Evolutionary conservation across 208 protist species (phyloP).

Genomic region (Novymonas esmeraldas): DNA sequence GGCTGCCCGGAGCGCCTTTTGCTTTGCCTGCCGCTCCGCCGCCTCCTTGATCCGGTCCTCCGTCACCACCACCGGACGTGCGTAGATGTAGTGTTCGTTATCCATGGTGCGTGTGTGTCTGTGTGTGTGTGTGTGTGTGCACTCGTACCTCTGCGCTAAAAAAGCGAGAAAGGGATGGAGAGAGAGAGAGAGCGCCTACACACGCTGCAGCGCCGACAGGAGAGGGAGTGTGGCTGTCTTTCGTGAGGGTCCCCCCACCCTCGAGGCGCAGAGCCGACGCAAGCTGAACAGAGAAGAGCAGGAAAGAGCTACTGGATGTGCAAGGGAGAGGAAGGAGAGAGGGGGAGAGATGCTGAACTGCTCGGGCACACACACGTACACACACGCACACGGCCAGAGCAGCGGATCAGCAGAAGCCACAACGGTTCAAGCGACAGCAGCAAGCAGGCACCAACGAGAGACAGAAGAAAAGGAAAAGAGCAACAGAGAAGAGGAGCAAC

Average conservation of each 20-base stretch:
- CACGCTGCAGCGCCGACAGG: background rate
- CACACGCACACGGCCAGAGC: too few species aligned
- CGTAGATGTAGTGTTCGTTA: slow-evolving; percentile 34
- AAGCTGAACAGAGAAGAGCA: too few species aligned
- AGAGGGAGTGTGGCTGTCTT: too few species aligned
- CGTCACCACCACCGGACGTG: slow-evolving; percentile 56
- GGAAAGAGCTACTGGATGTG: too few species aligned
- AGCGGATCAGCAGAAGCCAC: too few species aligned
- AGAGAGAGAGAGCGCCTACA: background rate
- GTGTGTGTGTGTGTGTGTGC: background rate
- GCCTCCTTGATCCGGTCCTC: slow-evolving; percentile 68
- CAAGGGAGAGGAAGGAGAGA: background rate
- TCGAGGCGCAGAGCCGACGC: too few species aligned
- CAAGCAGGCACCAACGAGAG: background rate
- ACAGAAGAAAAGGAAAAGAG: background rate
- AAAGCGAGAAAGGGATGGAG: too few species aligned
- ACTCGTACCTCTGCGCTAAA: background rate
- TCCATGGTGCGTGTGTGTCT: slow-evolving; percentile 2
- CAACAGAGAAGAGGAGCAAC: background rate
- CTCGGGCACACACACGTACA: too few species aligned
- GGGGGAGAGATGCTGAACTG: background rate
- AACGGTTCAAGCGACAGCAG: background rate
- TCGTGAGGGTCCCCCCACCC: too few species aligned
- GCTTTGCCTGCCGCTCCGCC: slow-evolving; percentile 63
- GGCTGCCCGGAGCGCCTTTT: slow-evolving; percentile 57